Percentiles rank a stretch among this genome's conserved stretches.
Conservation (phyloP, 169 alveolate genomes). For the Blepharisma undulans region DNA sequence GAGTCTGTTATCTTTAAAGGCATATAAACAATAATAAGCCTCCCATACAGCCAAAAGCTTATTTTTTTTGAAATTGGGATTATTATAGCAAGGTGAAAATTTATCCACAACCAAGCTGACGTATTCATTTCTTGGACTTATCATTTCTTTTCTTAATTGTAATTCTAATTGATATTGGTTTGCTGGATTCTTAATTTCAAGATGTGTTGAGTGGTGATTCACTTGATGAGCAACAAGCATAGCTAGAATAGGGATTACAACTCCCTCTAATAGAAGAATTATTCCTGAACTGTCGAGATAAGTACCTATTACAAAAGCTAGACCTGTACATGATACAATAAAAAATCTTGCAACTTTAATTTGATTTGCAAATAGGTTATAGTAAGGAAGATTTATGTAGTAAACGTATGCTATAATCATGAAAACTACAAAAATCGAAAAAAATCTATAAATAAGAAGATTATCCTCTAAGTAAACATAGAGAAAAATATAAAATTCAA, state of each 20-base stretch:
- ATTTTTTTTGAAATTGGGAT: not conserved
- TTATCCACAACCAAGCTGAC: not conserved
- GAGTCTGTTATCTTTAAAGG: not conserved
- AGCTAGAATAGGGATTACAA: not conserved
- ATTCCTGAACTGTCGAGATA: not conserved
- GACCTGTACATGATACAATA: not conserved
- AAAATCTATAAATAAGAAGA: not conserved
- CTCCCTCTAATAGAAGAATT: not conserved
- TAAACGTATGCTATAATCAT: not conserved
- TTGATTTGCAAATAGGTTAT: not conserved
- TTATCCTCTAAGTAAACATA: not conserved
- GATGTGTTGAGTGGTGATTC: not conserved
- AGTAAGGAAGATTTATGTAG: not conserved
- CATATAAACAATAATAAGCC: not conserved
- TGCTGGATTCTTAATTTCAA: not conserved
- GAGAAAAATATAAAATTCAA: not conserved
- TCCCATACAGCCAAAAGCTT: not conserved
- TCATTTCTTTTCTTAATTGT: not conserved
- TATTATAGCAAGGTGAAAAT: not conserved
- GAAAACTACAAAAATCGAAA: not conserved
- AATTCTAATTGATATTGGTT: not conserved
- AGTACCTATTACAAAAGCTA: not conserved
- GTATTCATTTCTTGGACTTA: not conserved
- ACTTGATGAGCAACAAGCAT: not conserved
- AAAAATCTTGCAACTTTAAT: not conserved